Base-by-base conservation (phyloP, 176 grass and related monocot genomes). In the Bolboschoenus planiculmis region DNA sequence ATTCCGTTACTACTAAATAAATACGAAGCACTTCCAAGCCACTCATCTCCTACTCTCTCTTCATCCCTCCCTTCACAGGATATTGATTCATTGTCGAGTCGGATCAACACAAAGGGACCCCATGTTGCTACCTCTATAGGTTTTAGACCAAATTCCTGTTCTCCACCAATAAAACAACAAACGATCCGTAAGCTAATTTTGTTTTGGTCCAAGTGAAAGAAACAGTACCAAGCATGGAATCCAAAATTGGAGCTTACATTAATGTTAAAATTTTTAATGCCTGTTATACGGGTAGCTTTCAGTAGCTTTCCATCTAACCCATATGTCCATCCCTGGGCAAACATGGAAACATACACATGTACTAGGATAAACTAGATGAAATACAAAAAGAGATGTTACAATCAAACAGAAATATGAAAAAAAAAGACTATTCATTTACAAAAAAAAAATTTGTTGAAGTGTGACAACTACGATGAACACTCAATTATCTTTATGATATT, bases 211-310 rank as follows among this genome's bases (percentile, higher is more conserved):
- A 34, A 75, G 33, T 16, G 10, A 85, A 47, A 43, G 48, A 21
- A 46, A 80, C 7, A 26, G 53, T 77, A 43, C 20, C 1, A 81
- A 66, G 31, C 55, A 93, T 35, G 47, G 4, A 71, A 0, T 59
- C 10, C 65, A 46, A 65, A 50, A 73, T 58, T 59, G 68, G 16
- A 53, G 31, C 30, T 20, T 62, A 77, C 92, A 83, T 91, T 92
- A 72, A 91, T 91, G 75, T 91, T 91, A 81, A 95, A 98, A 80
- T 86, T 91, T 73, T 91, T 98, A 13, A 95, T 98, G 85, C 90
- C 95, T 53, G 92, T 76, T 87, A 98, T 95, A 83, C 89, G 83
- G 31, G 92, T 98, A 84, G 92, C 96, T 87, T 98, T 98, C 39
- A 95, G 76, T 39, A 98, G 92, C 51, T n/a, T 84, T 31, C 96